Evolutionary conservation across 805 yeast genomes (phyloP).

Genomic region (Scheffersomyces stipitis): DNA sequence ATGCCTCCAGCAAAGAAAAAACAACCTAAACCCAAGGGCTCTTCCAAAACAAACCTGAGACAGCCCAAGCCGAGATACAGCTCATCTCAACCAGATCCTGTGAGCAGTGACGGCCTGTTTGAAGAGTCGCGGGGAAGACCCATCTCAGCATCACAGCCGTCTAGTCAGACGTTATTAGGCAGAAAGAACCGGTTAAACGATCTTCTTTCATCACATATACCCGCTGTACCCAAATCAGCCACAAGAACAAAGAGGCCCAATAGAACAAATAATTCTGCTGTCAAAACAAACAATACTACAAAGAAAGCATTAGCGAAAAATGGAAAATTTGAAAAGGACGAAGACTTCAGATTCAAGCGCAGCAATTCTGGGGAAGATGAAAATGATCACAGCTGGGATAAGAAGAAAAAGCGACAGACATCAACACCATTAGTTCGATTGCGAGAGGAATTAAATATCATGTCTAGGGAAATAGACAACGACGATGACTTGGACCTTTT

Average conservation of each 20-base stretch:
- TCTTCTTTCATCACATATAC: conserved; percentile 11
- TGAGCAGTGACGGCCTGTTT: no score
- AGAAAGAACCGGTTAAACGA: conserved; percentile 20
- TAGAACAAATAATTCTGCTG: not conserved
- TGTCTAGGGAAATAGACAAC: conserved; percentile 15
- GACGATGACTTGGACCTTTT: conserved; percentile 5
- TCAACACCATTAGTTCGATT: conserved; percentile 26
- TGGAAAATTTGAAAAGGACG: conserved; percentile 30
- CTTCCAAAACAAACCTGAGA: no score
- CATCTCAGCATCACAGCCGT: no score
- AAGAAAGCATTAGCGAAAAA: not conserved
- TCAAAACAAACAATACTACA: not conserved
- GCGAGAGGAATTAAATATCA: conserved; percentile 15
- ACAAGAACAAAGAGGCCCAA: conserved; percentile 2
- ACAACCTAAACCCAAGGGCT: no score
- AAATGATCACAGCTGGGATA: conserved; percentile 1
- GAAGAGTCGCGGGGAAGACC: no score
- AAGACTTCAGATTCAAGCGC: conserved; percentile 32
- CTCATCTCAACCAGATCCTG: no score
- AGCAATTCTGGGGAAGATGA: conserved; percentile 12
- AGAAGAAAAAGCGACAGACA: conserved; percentile 10
- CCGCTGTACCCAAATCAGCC: not conserved
- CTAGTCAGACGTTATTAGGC: conserved; percentile 11
- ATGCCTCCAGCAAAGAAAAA: no score
- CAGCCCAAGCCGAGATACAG: no score